Conservation (phyloP, 371 early-diverging fungal species). For the Scutellospora calospora region DNA sequence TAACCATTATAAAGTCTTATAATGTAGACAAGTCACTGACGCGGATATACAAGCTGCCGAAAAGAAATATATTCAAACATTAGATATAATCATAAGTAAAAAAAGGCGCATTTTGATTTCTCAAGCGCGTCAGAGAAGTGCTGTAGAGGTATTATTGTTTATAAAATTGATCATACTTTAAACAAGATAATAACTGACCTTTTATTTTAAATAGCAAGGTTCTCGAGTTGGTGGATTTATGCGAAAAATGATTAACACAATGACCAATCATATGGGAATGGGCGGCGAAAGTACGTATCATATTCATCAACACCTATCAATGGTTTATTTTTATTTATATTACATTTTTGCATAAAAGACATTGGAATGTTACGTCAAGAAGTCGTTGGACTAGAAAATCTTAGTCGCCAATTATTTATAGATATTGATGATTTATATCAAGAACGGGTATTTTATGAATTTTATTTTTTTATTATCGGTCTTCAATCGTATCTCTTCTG, state of each 20-base stretch:
- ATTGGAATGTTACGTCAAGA: slow-evolving; percentile 58
- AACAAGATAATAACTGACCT: neutral
- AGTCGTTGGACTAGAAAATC: slow-evolving; percentile 67
- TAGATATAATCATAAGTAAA: slow-evolving; percentile 67
- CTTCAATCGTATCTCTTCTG: too few species aligned
- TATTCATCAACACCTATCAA: neutral
- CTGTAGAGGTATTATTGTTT: slow-evolving; percentile 48
- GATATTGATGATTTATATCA: slow-evolving; percentile 70
- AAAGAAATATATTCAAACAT: slow-evolving; percentile 64
- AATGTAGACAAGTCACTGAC: slow-evolving; percentile 56
- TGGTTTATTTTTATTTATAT: neutral
- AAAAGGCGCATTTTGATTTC: slow-evolving; percentile 64
- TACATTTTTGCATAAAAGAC: slow-evolving; percentile 44
- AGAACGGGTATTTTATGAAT: slow-evolving; percentile 64
- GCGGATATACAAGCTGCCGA: slow-evolving; percentile 68
- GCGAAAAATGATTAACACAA: slow-evolving; percentile 53
- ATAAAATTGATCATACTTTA: neutral
- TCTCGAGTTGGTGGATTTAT: slow-evolving; percentile 56
- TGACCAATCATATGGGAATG: slow-evolving; percentile 46
- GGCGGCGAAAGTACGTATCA: slow-evolving; percentile 50
- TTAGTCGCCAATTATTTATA: slow-evolving; percentile 65
- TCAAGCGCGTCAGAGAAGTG: slow-evolving; percentile 47
- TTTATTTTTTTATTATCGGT: neutral
- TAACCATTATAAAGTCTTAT: slow-evolving; percentile 3
- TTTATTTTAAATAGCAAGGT: slow-evolving; percentile 43